Conservation (phyloP, 108 stramenopile genomes). For the Nannochloropsis gaditana region DNA sequence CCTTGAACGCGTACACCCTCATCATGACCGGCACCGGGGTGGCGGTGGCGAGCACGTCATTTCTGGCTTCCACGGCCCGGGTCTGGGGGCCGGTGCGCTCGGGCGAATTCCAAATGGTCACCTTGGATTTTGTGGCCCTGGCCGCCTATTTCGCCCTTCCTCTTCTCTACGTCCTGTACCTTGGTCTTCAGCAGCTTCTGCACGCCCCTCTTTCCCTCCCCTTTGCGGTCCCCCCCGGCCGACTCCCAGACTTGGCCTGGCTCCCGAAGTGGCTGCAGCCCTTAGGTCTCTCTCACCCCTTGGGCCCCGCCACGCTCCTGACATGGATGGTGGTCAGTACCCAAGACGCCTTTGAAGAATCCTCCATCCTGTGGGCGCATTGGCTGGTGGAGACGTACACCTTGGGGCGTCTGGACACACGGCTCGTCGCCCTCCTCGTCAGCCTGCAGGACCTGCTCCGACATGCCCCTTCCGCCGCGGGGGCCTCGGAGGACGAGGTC, state of each 20-base stretch:
- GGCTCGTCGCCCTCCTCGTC: not conserved
- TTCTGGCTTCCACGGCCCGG: not conserved
- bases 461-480: too few relatives aligned
- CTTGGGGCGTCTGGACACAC: not conserved
- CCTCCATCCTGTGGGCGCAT: not conserved
- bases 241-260: not conserved
- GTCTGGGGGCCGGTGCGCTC: slow-evolving; percentile 5
- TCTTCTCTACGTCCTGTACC: not conserved
- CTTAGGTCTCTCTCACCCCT: not conserved
- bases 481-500: too few relatives aligned
- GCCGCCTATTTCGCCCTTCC: not conserved
- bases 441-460: not conserved
- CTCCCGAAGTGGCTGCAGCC: not conserved
- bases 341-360: not conserved
- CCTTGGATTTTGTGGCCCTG: not conserved
- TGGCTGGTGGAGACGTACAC: not conserved
- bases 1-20: not conserved
- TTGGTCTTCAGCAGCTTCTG: slow-evolving; percentile 19
- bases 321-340: not conserved
- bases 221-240: not conserved
- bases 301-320: not conserved
- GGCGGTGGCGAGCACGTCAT: not conserved
- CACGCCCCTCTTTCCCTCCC: not conserved
- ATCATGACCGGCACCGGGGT: not conserved
- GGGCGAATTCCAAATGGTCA: slow-evolving; percentile 4